These are phyloP conservation scores for Crithidia expoeki DNA, from an alignment of 208 protist species.

Conservation along the genomic window DNA sequence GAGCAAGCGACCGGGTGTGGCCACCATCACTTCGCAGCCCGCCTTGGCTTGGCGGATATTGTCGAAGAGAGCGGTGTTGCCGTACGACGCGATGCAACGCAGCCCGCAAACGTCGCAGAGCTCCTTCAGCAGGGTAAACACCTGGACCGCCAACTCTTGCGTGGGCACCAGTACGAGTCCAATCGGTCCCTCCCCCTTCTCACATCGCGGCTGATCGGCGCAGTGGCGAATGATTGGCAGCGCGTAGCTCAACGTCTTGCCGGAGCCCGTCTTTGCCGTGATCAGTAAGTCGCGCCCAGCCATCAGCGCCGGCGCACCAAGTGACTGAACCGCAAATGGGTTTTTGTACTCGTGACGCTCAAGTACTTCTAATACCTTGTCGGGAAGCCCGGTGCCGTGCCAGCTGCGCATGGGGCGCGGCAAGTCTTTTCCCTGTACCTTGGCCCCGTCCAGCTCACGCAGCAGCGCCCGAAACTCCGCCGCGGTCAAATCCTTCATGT, in stretches of 20 bases:
- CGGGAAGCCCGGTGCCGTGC: conserved; percentile 80
- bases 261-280: conserved; percentile 94
- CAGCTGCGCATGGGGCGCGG: conserved; percentile 83
- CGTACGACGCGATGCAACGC: conserved; percentile 74
- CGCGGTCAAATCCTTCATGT: conserved; percentile 61
- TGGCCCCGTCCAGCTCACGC: conserved; percentile 82
- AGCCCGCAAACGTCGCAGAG: conserved; percentile 60
- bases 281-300: conserved; percentile 89
- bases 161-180: conserved; percentile 93
- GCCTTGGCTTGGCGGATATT: conserved; percentile 72
- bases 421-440: conserved; percentile 45
- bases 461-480: conserved; percentile 67
- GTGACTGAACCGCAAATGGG: conserved; percentile 90
- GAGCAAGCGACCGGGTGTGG: conserved; percentile 85
- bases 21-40: conserved; percentile 84
- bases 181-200: conserved; percentile 86
- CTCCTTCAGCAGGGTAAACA: conserved; percentile 74
- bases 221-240: conserved; percentile 92
- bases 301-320: conserved; percentile 85
- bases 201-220: conserved; percentile 77
- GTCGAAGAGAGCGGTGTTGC: conserved; percentile 69
- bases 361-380: conserved; percentile 69
- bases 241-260: conserved; percentile 94
- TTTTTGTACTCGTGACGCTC: conserved; percentile 49
- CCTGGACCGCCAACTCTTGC: conserved; percentile 94